phyloP scores from a whole-genome alignment of 805 yeast genomes.

The Wickerhamiella alocasiicola region DNA sequence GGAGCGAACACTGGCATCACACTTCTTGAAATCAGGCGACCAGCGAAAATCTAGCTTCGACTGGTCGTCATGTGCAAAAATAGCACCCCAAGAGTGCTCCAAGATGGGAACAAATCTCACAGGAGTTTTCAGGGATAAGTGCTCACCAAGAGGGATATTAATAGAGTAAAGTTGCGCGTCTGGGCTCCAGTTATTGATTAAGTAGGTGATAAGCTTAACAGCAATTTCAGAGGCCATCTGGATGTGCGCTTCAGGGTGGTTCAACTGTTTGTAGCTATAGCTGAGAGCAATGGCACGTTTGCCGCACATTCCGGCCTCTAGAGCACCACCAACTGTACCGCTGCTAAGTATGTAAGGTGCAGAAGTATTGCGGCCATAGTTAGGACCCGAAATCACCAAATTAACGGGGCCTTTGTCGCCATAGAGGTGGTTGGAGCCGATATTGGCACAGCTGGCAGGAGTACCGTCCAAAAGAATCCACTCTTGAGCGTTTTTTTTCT shows the following conservation, averaged over 20 bases:
- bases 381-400: slow-evolving; percentile 87
- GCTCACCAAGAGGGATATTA: slow-evolving; percentile 63
- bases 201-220: slow-evolving; percentile 47
- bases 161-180: slow-evolving; percentile 64
- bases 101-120: slow-evolving; percentile 66
- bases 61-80: slow-evolving; percentile 31
- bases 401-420: slow-evolving; percentile 51
- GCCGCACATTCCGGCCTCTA: slow-evolving; percentile 72
- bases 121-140: slow-evolving; percentile 46
- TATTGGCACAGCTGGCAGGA: slow-evolving; percentile 90
- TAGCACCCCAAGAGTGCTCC: slow-evolving; percentile 66
- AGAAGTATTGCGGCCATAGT: slow-evolving; percentile 85
- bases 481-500: slow-evolving; percentile 39
- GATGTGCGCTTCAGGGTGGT: slow-evolving; percentile 39
- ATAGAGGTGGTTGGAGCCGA: slow-evolving; percentile 63
- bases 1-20: slow-evolving; percentile 40
- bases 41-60: slow-evolving; percentile 41
- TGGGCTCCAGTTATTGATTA: slow-evolving; percentile 46
- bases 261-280: slow-evolving; percentile 55
- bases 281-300: slow-evolving; percentile 65
- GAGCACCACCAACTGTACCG: slow-evolving; percentile 94
- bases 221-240: slow-evolving; percentile 56
- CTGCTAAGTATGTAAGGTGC: slow-evolving; percentile 80
- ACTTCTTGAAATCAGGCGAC: slow-evolving; percentile 70
- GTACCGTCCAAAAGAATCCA: slow-evolving; percentile 88